These are phyloP conservation scores for Bryoglossum gracile DNA, from an alignment of 495 filamentous ascomycete species.

Conservation along the genomic window DNA sequence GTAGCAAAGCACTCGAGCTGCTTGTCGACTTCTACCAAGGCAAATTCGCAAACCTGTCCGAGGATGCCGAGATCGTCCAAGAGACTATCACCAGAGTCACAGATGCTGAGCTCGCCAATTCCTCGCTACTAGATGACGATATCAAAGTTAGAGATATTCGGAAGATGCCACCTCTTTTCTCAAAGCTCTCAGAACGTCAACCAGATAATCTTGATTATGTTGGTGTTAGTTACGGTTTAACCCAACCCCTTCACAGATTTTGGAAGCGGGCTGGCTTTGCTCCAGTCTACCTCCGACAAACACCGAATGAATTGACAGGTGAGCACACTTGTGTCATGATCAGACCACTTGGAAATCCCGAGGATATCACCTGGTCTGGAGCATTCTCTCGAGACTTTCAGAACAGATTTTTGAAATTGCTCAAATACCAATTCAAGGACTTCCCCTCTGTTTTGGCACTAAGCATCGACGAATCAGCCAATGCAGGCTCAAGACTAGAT, in stretches of 20 bases:
- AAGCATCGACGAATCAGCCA: slow-evolving; percentile 82
- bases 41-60: slow-evolving; percentile 78
- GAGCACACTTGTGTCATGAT: slow-evolving; percentile 99
- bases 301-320: slow-evolving; percentile 89
- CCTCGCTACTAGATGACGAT: slow-evolving; percentile 75
- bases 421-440: slow-evolving; percentile 85
- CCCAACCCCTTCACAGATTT: slow-evolving; percentile 83
- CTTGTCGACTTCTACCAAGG: slow-evolving; percentile 91
- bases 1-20: slow-evolving; percentile 76
- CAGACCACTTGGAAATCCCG: slow-evolving; percentile 56
- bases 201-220: slow-evolving; percentile 82
- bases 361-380: slow-evolving; percentile 66
- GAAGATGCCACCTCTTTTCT: slow-evolving; percentile 87
- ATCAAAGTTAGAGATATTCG: slow-evolving; percentile 85
- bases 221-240: slow-evolving; percentile 92
- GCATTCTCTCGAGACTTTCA: slow-evolving; percentile 93
- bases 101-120: slow-evolving; percentile 72
- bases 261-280: slow-evolving; percentile 85
- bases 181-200: slow-evolving; percentile 76
- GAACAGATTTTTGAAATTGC: slow-evolving; percentile 73
- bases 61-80: slow-evolving; percentile 46
- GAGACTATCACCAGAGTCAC: slow-evolving; percentile 71
- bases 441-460: slow-evolving; percentile 78
- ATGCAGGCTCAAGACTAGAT: slow-evolving; percentile 58
- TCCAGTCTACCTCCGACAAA: slow-evolving; percentile 93